Evolutionary conservation across 305 asterid genomes (phyloP), one percentile per base, ranked within the genome.

Genomic region (Nicotiana rustica): DNA sequence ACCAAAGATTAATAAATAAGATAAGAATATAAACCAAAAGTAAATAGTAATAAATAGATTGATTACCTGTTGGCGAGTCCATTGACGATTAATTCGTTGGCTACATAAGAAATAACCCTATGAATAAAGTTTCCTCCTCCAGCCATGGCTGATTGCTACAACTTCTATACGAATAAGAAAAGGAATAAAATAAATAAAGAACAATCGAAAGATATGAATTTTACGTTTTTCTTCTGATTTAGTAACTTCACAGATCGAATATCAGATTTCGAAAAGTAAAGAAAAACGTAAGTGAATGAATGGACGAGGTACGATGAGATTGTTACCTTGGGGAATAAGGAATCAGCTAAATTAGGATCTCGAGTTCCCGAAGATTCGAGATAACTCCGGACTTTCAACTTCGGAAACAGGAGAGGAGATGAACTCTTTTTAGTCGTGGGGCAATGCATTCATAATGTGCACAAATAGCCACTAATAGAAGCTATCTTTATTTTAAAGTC

Each of bases 61-160:
- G 6, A 21, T 14, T 56, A 95, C 98, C 92, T 93, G 90, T 95
- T 95, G 67, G 98, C 90, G 64, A 94, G 96, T 19, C 97, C 97
- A 65, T 89, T 90, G 2, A 93, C 96, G 78, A 94, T 85, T 60
- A 94, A 77, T 82, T 93, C 94, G 64, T 95, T 91, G 73, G 92
- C 94, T 3, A 92, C 92, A 44, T 95, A 94, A 3, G 89, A 84
- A 0, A 95, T 57, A 0, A 92, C 97, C 78, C 97, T 89, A 83
- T 87, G 91, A 38, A 94, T 10, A 84, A 95, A 93, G 88, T 89
- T 94, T 66, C 94, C 96, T 60, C 98, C 97, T 81, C 96, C 97
- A 55, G 94, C 97, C 97, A 94, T 95, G 70, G 33, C 36, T 52
- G 36, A 18, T 84, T 77, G 10, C 78, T 70, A 69, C 33, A 71